phyloP scores from a whole-genome alignment of 129 eudicot genomes.

The Calendula officinalis region DNA sequence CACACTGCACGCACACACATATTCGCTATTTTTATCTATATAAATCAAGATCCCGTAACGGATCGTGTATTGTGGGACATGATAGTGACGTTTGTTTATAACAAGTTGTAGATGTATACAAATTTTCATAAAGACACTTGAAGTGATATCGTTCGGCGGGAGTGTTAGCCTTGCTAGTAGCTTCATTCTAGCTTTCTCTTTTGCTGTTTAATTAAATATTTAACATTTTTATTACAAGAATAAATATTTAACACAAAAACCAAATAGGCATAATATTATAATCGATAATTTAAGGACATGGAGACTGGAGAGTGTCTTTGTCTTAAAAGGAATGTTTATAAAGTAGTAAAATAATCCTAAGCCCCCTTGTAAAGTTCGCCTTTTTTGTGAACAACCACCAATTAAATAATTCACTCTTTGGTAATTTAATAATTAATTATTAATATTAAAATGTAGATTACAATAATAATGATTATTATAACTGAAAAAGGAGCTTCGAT shows the following conservation, averaged over 20 bases:
- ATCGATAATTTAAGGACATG: slow-evolving; percentile 1
- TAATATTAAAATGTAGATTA: slow-evolving; percentile 6
- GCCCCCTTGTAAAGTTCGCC: slow-evolving; percentile 29
- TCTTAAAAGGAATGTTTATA: slow-evolving; percentile 33
- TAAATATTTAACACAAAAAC: background rate
- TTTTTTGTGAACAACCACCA: slow-evolving; percentile 28
- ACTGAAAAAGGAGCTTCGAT: slow-evolving; percentile 17
- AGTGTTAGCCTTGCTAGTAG: background rate
- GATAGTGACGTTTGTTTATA: background rate
- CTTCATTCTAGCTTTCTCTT: background rate
- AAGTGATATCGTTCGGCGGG: background rate
- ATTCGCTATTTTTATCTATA: background rate
- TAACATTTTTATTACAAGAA: no score
- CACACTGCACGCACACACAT: background rate
- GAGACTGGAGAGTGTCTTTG: background rate
- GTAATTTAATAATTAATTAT: background rate
- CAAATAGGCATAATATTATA: background rate
- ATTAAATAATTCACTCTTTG: slow-evolving; percentile 4
- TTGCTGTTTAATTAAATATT: no score
- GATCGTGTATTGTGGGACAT: slow-evolving; percentile 1
- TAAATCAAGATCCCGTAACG: background rate
- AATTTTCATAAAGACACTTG: background rate
- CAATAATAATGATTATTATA: slow-evolving; percentile 16
- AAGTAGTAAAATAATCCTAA: slow-evolving; percentile 33
- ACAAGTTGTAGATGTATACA: background rate